A percentile compares a stretch with the other conserved stretches of the same genome.
Evolutionary conservation across 2,329 filamentous ascomycete genomes (phyloP).

Genomic region (Mollisiaceae sp.): DNA sequence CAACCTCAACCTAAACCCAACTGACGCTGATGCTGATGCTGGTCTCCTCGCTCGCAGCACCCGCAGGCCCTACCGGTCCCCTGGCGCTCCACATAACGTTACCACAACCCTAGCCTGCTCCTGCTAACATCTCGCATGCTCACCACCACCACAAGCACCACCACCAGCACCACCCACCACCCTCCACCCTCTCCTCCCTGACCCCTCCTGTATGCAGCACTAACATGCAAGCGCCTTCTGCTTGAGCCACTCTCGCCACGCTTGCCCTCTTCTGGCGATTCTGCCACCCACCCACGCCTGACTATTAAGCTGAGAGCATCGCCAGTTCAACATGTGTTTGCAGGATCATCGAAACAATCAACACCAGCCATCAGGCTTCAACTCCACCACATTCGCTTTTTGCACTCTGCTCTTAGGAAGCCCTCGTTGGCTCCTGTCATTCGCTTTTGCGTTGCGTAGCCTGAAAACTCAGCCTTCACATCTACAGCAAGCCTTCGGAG

Average conservation of each 20-base stretch:
- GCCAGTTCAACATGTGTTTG: conserved; percentile 34
- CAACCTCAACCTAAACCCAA: no score
- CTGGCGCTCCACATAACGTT: conserved; percentile 5
- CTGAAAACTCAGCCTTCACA: conserved; percentile 36
- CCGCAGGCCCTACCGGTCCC: not conserved
- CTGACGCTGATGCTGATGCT: no score
- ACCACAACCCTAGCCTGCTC: conserved; percentile 16
- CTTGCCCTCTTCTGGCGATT: conserved; percentile 28
- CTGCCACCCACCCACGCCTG: conserved; percentile 32
- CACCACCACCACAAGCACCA: no score
- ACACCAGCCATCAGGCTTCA: conserved; percentile 24
- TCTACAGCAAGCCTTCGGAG: conserved; percentile 40
- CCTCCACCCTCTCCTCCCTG: conserved; percentile 27
- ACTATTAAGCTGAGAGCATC: conserved; percentile 40
- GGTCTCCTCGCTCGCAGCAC: no score
- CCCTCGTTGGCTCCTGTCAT: conserved; percentile 78
- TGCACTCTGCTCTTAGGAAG: conserved; percentile 59
- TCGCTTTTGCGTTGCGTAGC: conserved; percentile 58
- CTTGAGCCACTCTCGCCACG: not conserved
- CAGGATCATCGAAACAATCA: conserved; percentile 29
- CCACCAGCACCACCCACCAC: no score
- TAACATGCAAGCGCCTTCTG: conserved; percentile 17
- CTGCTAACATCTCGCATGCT: conserved; percentile 17
- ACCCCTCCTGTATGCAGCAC: conserved; percentile 27
- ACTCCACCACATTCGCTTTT: conserved; percentile 42